phyloP scores from a whole-genome alignment of 257 asterid genomes.

The Solanum chilense region DNA sequence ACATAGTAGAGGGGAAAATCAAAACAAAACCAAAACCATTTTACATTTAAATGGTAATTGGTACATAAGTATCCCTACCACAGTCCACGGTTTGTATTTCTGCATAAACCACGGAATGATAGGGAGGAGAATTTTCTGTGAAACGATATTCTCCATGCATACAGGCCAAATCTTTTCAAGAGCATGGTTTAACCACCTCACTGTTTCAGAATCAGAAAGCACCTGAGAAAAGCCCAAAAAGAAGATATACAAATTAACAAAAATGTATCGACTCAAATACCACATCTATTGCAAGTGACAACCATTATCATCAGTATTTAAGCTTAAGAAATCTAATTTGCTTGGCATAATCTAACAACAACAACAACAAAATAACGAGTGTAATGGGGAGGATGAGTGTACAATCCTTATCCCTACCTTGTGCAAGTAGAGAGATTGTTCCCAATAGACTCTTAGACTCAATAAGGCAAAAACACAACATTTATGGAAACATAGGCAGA shows the following conservation, averaged over 20 bases:
- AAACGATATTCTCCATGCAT: slow-evolving; percentile 86
- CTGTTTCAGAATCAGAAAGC: slow-evolving; percentile 83
- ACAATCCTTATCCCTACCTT: not conserved
- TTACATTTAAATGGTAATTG: slow-evolving; percentile 4
- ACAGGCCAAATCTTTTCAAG: slow-evolving; percentile 87
- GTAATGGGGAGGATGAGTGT: not conserved
- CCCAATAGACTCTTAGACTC: not conserved
- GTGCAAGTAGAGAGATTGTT: not conserved
- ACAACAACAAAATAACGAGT: not conserved
- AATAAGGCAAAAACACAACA: not conserved
- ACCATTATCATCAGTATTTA: not conserved
- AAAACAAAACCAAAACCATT: not conserved
- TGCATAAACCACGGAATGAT: slow-evolving; percentile 91
- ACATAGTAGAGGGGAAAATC: too few relatives aligned
- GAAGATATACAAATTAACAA: not conserved
- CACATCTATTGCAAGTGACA: not conserved
- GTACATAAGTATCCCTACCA: slow-evolving; percentile 22
- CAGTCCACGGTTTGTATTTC: slow-evolving; percentile 99
- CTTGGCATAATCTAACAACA: not conserved
- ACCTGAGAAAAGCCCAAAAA: slow-evolving; percentile 34
- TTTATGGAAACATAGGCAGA: not conserved
- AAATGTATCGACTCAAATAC: not conserved
- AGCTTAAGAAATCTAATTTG: not conserved
- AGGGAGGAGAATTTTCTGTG: slow-evolving; percentile 89
- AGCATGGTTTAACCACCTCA: slow-evolving; percentile 88